Conservation (phyloP, 495 filamentous ascomycete species). For the Polyplosphaeria fusca region DNA sequence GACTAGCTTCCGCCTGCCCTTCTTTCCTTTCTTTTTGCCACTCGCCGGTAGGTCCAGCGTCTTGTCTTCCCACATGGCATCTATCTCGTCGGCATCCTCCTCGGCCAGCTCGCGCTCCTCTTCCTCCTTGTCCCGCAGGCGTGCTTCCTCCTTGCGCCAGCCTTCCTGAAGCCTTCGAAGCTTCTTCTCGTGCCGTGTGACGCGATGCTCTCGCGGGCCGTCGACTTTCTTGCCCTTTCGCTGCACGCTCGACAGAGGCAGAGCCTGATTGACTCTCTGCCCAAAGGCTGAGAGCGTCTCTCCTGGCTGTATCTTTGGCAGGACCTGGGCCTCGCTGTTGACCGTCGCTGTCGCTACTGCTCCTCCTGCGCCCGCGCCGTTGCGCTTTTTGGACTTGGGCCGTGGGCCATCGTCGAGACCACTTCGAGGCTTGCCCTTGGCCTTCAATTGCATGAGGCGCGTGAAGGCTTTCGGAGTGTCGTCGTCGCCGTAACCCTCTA, state of each 20-base stretch:
- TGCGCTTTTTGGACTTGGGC: slow-evolving; percentile 51
- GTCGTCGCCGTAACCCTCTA: slow-evolving; percentile 49
- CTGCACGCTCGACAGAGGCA: slow-evolving; percentile 62
- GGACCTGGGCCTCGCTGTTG: slow-evolving; percentile 13
- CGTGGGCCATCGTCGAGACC: slow-evolving; percentile 66
- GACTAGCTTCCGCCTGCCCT: slow-evolving; percentile 41
- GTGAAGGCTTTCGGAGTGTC: slow-evolving; percentile 86
- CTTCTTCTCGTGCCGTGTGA: slow-evolving; percentile 76
- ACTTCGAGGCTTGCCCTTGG: slow-evolving; percentile 52
- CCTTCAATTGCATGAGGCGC: slow-evolving; percentile 69
- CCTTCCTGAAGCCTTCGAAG: slow-evolving; percentile 75
- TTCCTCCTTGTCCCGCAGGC: slow-evolving; percentile 56
- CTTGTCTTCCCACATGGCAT: slow-evolving; percentile 50
- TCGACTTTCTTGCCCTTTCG: slow-evolving; percentile 40
- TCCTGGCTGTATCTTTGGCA: slow-evolving; percentile 72
- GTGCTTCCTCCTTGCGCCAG: slow-evolving; percentile 68
- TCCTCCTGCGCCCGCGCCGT: slow-evolving; percentile 9
- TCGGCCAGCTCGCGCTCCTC: slow-evolving; percentile 62
- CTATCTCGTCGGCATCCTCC: slow-evolving; percentile 58
- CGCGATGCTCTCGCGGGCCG: slow-evolving; percentile 52
- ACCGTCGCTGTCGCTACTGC: background rate
- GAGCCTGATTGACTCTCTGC: slow-evolving; percentile 77
- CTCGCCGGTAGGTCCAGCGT: slow-evolving; percentile 47
- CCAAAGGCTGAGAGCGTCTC: slow-evolving; percentile 80
- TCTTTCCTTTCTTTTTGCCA: slow-evolving; percentile 54